Conservation (phyloP, 2,329 filamentous ascomycete species). For the Botrytis hyacinthi region DNA sequence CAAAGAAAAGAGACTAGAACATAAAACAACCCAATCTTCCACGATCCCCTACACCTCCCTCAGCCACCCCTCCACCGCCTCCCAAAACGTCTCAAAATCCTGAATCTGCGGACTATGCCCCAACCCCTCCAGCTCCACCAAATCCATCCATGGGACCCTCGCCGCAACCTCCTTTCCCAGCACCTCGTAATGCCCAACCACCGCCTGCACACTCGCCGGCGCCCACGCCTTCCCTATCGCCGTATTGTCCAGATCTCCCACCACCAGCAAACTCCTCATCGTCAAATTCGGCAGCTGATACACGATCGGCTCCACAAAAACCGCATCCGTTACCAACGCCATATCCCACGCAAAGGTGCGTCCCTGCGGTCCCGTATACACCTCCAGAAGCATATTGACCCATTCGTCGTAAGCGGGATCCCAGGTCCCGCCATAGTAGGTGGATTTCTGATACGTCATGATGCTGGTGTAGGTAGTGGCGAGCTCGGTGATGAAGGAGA, state of each 20-base stretch:
- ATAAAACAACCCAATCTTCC: no score
- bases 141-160: slow-evolving; percentile 44
- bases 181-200: slow-evolving; percentile 50
- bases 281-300: slow-evolving; percentile 21
- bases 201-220: slow-evolving; percentile 42
- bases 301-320: slow-evolving; percentile 18
- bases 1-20: not conserved
- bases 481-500: slow-evolving; percentile 41
- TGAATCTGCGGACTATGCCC: slow-evolving; percentile 56
- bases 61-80: not conserved
- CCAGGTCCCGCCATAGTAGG: slow-evolving; percentile 51
- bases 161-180: slow-evolving; percentile 47
- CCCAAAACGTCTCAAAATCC: slow-evolving; percentile 41
- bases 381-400: slow-evolving; percentile 52
- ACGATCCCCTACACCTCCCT: not conserved
- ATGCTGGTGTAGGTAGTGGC: slow-evolving; percentile 46
- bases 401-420: slow-evolving; percentile 49
- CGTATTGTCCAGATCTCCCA: slow-evolving; percentile 34
- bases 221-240: slow-evolving; percentile 54
- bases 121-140: slow-evolving; percentile 48
- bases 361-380: slow-evolving; percentile 46
- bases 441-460: slow-evolving; percentile 43
- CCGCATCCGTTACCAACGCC: slow-evolving; percentile 19
- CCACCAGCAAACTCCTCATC: slow-evolving; percentile 23
- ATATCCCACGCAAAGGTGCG: slow-evolving; percentile 21